A percentile compares a stretch with the other conserved stretches of the same genome.
phyloP scores from a whole-genome alignment of 176 grass and related monocot genomes.

The Cocos nucifera region DNA sequence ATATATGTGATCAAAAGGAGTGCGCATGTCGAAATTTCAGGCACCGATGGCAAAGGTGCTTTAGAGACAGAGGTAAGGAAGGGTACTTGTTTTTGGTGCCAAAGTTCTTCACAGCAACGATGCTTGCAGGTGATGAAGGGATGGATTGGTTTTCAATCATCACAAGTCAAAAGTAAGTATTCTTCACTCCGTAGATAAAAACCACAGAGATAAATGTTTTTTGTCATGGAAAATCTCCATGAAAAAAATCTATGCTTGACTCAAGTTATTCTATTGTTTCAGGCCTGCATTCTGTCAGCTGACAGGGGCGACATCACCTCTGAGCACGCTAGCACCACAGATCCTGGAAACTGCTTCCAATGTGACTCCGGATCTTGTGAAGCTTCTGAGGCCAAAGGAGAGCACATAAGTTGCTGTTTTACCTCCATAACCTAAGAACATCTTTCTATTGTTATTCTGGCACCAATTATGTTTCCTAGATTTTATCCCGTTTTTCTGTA shows the following conservation, averaged over 20 bases:
- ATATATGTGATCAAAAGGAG: slow-evolving; percentile 18
- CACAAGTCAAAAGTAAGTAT: slow-evolving; percentile 21
- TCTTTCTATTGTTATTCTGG: too few species aligned
- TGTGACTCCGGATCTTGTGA: slow-evolving; percentile 23
- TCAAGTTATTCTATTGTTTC: background rate
- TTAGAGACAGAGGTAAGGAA: slow-evolving; percentile 13
- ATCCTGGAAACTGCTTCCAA: slow-evolving; percentile 19
- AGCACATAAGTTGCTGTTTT: background rate
- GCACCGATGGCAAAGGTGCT: background rate
- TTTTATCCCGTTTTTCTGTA: too few species aligned
- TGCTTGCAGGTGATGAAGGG: slow-evolving; percentile 12
- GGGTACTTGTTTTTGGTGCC: slow-evolving; percentile 26
- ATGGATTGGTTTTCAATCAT: slow-evolving; percentile 32
- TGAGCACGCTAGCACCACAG: slow-evolving; percentile 2
- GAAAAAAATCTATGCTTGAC: too few species aligned
- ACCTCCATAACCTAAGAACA: background rate
- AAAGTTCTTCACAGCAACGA: slow-evolving; percentile 4
- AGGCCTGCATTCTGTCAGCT: slow-evolving; percentile 18
- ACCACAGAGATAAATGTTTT: background rate
- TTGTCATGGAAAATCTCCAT: too few species aligned
- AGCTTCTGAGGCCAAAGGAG: slow-evolving; percentile 11
- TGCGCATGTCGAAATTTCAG: slow-evolving; percentile 12
- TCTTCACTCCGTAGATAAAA: background rate
- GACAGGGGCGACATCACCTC: slow-evolving; percentile 5
- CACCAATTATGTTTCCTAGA: too few species aligned